Evolutionary conservation across 176 grass and related monocot genomes (phyloP), one percentile per base, ranked within the genome.

Genomic region (Luzula sylvatica): DNA sequence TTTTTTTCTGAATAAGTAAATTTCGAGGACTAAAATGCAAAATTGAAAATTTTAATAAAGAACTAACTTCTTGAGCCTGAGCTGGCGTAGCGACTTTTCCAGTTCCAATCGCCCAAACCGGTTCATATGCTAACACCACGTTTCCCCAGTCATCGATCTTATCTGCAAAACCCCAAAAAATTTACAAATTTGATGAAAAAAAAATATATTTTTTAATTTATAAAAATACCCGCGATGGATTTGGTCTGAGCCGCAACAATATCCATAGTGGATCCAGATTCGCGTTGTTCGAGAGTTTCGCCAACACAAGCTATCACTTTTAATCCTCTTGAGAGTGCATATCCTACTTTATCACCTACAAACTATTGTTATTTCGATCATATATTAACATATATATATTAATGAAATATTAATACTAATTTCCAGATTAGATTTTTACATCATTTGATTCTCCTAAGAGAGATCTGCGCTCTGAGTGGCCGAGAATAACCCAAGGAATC

Each of bases 271-370:
- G 72, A 70, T 58, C 75, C 87, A 52, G 82, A 65, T 70, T 94
- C 87, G 22, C 78, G 76, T 56, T 87, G 82, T 46, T 94, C 71
- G 70, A 94, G 68, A 11, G 82, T 94, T 68, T 94, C 88, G 65
- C 88, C 82, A 48, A 87, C 81, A 77, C 88, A 94, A 63, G 75
- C 88, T 77, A 94, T 94, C 50, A 94, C 88, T 58, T 80, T 94
- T 50, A 94, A 23, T 57, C 82, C 72, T 87, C 87, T 71, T 20
- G 72, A 74, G 19, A 94, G 82, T 72, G 88, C 68, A 28, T 94
- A 94, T 18, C 47, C 87, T 53, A 94, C 82, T 74, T 94, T 94
- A 55, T 83, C 82, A 29, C 73, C 75, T 47, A 94, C 75, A 17
- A 87, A 83, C 87, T 94, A 72, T 39, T 64, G 67, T 66, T 38